These are phyloP conservation scores for Citrus hindsii DNA, from an alignment of 345 rosid genomes.

Conservation along the genomic window DNA sequence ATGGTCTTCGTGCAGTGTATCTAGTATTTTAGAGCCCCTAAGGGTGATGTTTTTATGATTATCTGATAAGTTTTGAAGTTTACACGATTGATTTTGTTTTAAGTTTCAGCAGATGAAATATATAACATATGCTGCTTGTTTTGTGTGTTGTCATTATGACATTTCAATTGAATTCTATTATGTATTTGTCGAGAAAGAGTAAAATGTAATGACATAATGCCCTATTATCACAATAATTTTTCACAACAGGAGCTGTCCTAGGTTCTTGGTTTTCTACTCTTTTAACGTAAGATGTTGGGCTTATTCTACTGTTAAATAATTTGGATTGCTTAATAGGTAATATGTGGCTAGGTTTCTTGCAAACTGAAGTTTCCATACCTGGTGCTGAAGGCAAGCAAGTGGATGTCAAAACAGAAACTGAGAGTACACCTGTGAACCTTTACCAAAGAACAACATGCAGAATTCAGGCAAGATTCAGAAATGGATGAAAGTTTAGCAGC, in stretches of 20 bases:
- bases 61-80: background rate
- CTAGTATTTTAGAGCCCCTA: background rate
- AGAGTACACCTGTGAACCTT: slow-evolving; percentile 21
- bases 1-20: background rate
- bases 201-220: background rate
- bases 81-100: background rate
- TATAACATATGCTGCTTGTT: background rate
- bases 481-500: background rate
- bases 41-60: background rate
- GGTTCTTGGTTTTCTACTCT: slow-evolving; percentile 1
- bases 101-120: background rate
- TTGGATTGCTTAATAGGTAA: background rate
- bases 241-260: background rate
- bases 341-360: slow-evolving; percentile 23
- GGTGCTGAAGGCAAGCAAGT: slow-evolving; percentile 65
- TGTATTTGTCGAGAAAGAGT: background rate
- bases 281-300: slow-evolving; percentile 2
- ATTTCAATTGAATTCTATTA: background rate
- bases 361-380: slow-evolving; percentile 86
- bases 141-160: background rate
- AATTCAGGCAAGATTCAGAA: background rate
- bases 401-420: slow-evolving; percentile 63
- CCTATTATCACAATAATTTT: background rate
- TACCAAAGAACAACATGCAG: background rate
- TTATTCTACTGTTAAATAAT: background rate